Evolutionary conservation across 202 grass and related monocot genomes (phyloP).

Genomic region (Zizania palustris): DNA sequence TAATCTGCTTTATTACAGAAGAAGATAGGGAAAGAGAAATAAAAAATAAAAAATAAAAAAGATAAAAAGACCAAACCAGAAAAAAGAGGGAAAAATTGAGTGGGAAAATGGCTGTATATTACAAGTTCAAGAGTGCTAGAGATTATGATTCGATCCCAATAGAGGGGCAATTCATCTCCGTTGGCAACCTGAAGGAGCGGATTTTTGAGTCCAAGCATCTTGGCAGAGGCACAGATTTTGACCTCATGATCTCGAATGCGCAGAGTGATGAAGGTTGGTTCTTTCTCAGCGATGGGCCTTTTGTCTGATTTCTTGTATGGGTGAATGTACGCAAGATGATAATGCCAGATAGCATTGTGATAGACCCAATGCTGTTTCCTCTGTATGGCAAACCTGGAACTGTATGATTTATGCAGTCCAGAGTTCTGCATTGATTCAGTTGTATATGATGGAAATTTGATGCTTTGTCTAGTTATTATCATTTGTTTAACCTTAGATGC

Average conservation of each 20-base stretch:
- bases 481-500: constrained; percentile 1
- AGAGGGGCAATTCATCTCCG: constrained; percentile 95
- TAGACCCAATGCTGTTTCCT: constrained; percentile 13
- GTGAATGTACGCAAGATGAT: constrained; percentile 30
- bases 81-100: constrained; percentile 37
- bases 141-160: constrained; percentile 97
- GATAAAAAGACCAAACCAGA: constrained; percentile 40
- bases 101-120: constrained; percentile 90
- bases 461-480: constrained; percentile 22
- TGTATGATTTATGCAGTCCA: constrained; percentile 27
- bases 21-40: constrained; percentile 10
- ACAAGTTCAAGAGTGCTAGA: constrained; percentile 99
- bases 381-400: constrained; percentile 16
- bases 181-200: constrained; percentile 92
- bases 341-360: constrained; percentile 15
- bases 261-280: constrained; percentile 95
- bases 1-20: constrained; percentile 46
- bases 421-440: not conserved
- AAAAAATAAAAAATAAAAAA: constrained; percentile 10
- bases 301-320: constrained; percentile 40
- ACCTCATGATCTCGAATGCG: constrained; percentile 94
- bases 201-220: constrained; percentile 97
- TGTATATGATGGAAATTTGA: constrained; percentile 6
- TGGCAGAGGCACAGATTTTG: constrained; percentile 95
- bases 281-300: constrained; percentile 45